Conservation (phyloP, 2,329 filamentous ascomycete genomes). For the Coniochaeta sp. region DNA sequence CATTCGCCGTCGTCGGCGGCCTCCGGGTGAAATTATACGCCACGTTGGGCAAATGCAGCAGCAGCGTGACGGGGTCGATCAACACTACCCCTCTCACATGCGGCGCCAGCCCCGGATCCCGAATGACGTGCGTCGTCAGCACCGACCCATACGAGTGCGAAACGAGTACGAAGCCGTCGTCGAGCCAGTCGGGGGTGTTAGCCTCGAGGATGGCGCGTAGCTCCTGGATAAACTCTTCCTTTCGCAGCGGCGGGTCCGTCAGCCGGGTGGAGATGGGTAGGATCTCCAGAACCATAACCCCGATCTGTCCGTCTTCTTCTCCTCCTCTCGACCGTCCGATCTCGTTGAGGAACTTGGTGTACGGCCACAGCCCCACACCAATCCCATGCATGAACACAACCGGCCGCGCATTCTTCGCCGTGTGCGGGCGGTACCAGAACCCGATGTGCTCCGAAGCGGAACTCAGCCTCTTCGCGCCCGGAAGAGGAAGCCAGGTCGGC, state of each 20-base stretch:
- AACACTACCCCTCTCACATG: slow-evolving; percentile 42
- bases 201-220: slow-evolving; percentile 48
- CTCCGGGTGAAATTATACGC: slow-evolving; percentile 64
- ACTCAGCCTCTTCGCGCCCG: slow-evolving; percentile 22
- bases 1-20: slow-evolving; percentile 49
- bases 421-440: slow-evolving; percentile 63
- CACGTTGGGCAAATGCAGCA: slow-evolving; percentile 63
- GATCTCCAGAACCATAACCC: slow-evolving; percentile 60
- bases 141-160: slow-evolving; percentile 61
- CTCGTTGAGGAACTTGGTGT: slow-evolving; percentile 48
- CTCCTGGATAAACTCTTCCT: slow-evolving; percentile 46
- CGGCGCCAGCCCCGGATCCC: slow-evolving; percentile 35
- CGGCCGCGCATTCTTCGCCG: slow-evolving; percentile 45
- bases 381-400: slow-evolving; percentile 67
- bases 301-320: slow-evolving; percentile 38
- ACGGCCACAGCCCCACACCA: slow-evolving; percentile 59
- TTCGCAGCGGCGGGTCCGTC: slow-evolving; percentile 42
- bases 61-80: slow-evolving; percentile 57
- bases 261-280: slow-evolving; percentile 59
- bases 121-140: slow-evolving; percentile 55
- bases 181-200: slow-evolving; percentile 37
- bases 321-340: slow-evolving; percentile 27
- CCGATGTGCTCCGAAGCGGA: slow-evolving; percentile 44
- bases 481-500: slow-evolving; percentile 27
- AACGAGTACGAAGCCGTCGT: slow-evolving; percentile 49